Conservation (phyloP, 2,329 filamentous ascomycete species). For the Proliferodiscus dingleyae region DNA sequence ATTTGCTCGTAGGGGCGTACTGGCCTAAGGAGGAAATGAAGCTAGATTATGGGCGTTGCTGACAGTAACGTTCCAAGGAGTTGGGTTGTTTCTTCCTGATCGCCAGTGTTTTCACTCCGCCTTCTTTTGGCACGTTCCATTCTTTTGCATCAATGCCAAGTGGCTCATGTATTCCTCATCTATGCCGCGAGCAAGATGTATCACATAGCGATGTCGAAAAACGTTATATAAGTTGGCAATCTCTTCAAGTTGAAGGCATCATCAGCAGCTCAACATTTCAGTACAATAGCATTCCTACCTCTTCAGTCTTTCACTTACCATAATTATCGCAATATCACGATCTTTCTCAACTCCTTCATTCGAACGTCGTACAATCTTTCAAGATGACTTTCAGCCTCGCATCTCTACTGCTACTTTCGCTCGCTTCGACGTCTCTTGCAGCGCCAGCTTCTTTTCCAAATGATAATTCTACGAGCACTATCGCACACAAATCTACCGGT, state of each 20-base stretch:
- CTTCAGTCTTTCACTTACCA: not conserved
- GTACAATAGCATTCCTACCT: not conserved
- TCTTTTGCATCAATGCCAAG: not conserved
- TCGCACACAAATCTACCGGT: no score
- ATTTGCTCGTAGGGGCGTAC: no score
- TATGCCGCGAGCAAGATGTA: no score
- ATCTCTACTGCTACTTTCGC: not conserved
- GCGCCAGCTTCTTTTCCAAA: not conserved
- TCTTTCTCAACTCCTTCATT: not conserved
- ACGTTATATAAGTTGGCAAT: not conserved
- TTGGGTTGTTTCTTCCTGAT: not conserved
- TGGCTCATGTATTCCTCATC: no score
- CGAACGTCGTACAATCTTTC: not conserved
- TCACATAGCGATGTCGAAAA: no score
- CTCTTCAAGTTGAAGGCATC: not conserved
- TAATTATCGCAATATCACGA: not conserved
- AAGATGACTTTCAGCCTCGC: not conserved
- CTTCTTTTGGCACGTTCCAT: not conserved
- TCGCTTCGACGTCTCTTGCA: not conserved
- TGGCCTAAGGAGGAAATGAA: not conserved
- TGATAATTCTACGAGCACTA: no score
- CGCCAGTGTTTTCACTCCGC: not conserved
- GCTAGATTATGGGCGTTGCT: not conserved
- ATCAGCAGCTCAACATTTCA: not conserved
- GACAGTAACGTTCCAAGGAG: not conserved